A percentile compares a stretch with the other conserved stretches of the same genome.
Conservation (phyloP, 2,329 filamentous ascomycete genomes). For the Fusarium pseudoanthophilum region DNA sequence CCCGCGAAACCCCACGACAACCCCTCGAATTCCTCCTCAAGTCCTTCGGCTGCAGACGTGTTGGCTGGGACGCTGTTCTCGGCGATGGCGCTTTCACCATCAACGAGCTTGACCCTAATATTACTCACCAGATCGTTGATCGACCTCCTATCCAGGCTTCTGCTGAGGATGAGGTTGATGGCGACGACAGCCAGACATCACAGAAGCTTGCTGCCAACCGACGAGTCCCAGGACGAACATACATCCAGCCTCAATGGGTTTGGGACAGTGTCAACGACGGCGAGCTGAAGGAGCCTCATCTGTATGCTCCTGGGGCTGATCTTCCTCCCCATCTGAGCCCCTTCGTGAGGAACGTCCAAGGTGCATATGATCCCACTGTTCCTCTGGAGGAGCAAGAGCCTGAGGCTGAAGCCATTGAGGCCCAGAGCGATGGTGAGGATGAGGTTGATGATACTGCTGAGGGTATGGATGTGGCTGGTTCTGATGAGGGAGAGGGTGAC, state of each 20-base stretch:
- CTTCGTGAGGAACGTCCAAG: slow-evolving; percentile 88
- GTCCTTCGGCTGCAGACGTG: slow-evolving; percentile 93
- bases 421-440: slow-evolving; percentile 66
- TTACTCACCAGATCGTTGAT: slow-evolving; percentile 97
- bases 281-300: slow-evolving; percentile 84
- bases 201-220: slow-evolving; percentile 70
- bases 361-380: slow-evolving; percentile 90
- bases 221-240: slow-evolving; percentile 89
- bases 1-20: slow-evolving; percentile 90
- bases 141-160: slow-evolving; percentile 77
- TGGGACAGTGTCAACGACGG: slow-evolving; percentile 97
- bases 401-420: slow-evolving; percentile 83
- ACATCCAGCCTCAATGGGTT: slow-evolving; percentile 97
- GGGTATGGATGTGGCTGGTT: slow-evolving; percentile 62
- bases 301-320: slow-evolving; percentile 89
- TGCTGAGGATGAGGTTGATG: slow-evolving; percentile 58
- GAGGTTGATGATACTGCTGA: slow-evolving; percentile 58
- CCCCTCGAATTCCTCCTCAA: slow-evolving; percentile 93
- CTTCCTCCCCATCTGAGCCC: slow-evolving; percentile 95
- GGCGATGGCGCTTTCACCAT: slow-evolving; percentile 94
- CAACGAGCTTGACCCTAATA: slow-evolving; percentile 85
- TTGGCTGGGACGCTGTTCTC: slow-evolving; percentile 92
- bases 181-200: slow-evolving; percentile 70
- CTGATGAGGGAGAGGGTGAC: slow-evolving; percentile 59
- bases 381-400: slow-evolving; percentile 88